A percentile compares a stretch with the other conserved stretches of the same genome.
phyloP scores from a whole-genome alignment of 345 rosid genomes.

The Psidium guajava region DNA sequence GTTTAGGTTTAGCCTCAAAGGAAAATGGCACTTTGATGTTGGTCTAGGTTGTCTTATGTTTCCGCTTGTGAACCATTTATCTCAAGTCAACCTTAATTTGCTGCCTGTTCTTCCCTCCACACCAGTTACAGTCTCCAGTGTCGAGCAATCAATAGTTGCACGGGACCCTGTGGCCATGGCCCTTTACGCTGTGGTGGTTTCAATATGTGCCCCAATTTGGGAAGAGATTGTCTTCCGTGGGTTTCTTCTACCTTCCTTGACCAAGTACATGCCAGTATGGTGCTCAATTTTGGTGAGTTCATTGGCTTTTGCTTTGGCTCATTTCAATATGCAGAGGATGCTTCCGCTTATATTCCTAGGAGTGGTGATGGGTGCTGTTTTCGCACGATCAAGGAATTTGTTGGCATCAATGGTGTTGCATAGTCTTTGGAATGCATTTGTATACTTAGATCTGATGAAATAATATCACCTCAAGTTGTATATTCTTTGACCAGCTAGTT shows the following conservation, averaged over 20 bases:
- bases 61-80: constrained; percentile 37
- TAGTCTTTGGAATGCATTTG: constrained; percentile 46
- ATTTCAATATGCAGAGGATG: constrained; percentile 45
- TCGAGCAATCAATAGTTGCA: constrained; percentile 40
- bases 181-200: constrained; percentile 38
- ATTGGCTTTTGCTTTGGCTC: constrained; percentile 37
- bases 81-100: constrained; percentile 34
- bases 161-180: constrained; percentile 42
- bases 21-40: constrained; percentile 42
- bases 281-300: constrained; percentile 37
- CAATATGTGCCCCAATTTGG: constrained; percentile 41
- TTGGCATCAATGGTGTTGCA: constrained; percentile 36
- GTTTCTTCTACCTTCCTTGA: constrained; percentile 43
- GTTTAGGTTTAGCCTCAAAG: constrained; percentile 30
- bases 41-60: constrained; percentile 39
- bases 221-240: constrained; percentile 47
- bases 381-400: constrained; percentile 30
- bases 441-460: constrained; percentile 42
- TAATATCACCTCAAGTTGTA: constrained; percentile 5
- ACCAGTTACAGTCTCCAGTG: constrained; percentile 33
- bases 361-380: constrained; percentile 36
- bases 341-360: constrained; percentile 39
- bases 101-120: constrained; percentile 36
- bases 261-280: constrained; percentile 41
- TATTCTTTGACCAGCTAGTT: constrained; percentile 2